Percentiles rank a stretch among this genome's conserved stretches.
These are phyloP conservation scores for Ogataea paraovalis DNA, from an alignment of 805 yeast genomes.

Conservation along the genomic window DNA sequence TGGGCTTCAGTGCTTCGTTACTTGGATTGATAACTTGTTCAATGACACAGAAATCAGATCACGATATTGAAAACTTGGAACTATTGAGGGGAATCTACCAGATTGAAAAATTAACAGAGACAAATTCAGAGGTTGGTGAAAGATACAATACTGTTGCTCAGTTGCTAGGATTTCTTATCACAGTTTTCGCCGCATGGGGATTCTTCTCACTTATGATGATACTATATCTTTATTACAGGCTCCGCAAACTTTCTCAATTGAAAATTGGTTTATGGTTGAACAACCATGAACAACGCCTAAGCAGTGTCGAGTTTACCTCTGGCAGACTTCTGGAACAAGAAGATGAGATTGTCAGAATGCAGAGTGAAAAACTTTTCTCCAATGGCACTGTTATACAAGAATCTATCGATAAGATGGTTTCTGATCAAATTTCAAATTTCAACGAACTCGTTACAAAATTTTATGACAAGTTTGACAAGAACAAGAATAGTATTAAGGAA, in stretches of 20 bases:
- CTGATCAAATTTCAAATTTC: conserved; percentile 5
- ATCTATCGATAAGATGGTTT: conserved; percentile 4
- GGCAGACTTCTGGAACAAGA: conserved; percentile 16
- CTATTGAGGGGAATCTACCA: conserved; percentile 13
- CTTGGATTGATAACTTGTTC: conserved; percentile 16
- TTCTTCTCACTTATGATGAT: background rate
- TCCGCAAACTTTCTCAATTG: conserved; percentile 3
- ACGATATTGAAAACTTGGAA: conserved; percentile 8
- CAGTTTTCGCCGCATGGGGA: background rate
- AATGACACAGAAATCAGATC: conserved; percentile 6
- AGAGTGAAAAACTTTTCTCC: conserved; percentile 6
- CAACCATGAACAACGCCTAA: conserved; percentile 12
- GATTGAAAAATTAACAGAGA: conserved; percentile 14
- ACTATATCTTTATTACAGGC: conserved; percentile 3
- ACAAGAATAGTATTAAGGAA: background rate
- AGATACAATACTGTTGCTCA: conserved; percentile 15
- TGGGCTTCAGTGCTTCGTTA: conserved; percentile 19
- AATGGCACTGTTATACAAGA: conserved; percentile 8
- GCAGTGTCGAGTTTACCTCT: conserved; percentile 13
- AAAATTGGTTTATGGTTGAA: conserved; percentile 1
- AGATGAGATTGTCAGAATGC: conserved; percentile 13
- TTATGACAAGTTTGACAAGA: background rate
- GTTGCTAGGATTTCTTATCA: conserved; percentile 9
- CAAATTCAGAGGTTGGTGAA: conserved; percentile 6
- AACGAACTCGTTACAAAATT: conserved; percentile 6